Evolutionary conservation across 345 rosid genomes (phyloP).

Genomic region (Camelina sativa): DNA sequence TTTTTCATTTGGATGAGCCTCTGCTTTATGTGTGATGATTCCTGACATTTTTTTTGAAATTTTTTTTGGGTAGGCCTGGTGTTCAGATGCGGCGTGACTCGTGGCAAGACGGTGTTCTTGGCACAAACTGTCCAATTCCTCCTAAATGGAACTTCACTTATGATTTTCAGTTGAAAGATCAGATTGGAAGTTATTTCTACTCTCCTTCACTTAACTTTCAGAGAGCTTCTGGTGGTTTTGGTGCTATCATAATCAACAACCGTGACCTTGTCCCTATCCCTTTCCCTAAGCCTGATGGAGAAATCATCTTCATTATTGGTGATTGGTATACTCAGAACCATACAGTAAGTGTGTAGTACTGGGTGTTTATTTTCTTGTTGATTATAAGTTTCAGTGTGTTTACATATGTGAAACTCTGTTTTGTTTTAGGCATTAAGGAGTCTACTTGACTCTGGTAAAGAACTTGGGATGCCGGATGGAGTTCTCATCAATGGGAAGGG

Average conservation of each 20-base stretch:
- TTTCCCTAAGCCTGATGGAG: constrained; percentile 76
- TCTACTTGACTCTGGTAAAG: constrained; percentile 76
- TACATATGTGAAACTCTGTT: constrained; percentile 25
- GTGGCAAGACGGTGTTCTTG: constrained; percentile 95
- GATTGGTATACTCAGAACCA: constrained; percentile 92
- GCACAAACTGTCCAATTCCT: constrained; percentile 87
- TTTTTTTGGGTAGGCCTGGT: constrained; percentile 64
- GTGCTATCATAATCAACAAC: constrained; percentile 75
- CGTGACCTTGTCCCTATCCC: constrained; percentile 61
- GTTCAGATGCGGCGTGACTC: constrained; percentile 85
- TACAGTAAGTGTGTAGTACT: constrained; percentile 55
- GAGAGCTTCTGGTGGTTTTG: constrained; percentile 95
- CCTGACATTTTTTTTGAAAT: neutral
- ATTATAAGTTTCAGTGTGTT: neutral
- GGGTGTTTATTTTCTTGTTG: neutral
- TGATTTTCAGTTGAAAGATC: constrained; percentile 87
- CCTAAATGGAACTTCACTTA: constrained; percentile 69
- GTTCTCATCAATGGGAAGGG: constrained; percentile 97
- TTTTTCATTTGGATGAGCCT: neutral
- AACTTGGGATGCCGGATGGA: constrained; percentile 95
- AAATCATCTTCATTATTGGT: constrained; percentile 70
- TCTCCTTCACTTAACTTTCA: constrained; percentile 81
- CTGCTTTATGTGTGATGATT: constrained; percentile 13
- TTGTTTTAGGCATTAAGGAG: constrained; percentile 65
- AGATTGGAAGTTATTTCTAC: constrained; percentile 93